These are phyloP conservation scores for Picochlorum sp. DNA, from an alignment of 139 green algal species.

Conservation along the genomic window DNA sequence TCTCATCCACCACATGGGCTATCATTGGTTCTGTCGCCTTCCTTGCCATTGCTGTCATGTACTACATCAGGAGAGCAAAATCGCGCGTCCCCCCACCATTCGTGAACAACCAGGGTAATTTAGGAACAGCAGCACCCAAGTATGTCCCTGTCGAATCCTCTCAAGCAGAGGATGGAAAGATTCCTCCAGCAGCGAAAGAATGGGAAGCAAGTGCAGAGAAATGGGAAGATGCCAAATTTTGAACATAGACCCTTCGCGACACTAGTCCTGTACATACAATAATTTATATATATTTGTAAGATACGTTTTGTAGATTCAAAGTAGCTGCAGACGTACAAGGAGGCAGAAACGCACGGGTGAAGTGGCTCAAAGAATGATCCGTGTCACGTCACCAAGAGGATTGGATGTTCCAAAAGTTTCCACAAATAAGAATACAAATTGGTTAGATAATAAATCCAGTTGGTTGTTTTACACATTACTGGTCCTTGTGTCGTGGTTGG, in stretches of 20 bases:
- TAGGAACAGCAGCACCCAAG: not conserved
- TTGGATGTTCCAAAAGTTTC: not conserved
- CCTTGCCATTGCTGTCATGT: too few species aligned
- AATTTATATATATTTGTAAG: too few species aligned
- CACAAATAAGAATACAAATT: constrained; percentile 33
- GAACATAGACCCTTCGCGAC: too few species aligned
- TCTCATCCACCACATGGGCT: too few species aligned
- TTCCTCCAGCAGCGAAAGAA: not conserved
- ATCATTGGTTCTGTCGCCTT: too few species aligned
- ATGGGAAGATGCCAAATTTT: constrained; percentile 1
- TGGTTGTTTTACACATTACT: constrained; percentile 74
- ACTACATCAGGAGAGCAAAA: too few species aligned
- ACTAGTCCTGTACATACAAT: too few species aligned
- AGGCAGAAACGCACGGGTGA: not conserved
- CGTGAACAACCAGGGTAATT: not conserved
- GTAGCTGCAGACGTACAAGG: not conserved
- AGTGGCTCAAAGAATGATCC: not conserved
- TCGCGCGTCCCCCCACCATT: not conserved
- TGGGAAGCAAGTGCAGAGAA: not conserved
- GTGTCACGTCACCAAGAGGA: constrained; percentile 1
- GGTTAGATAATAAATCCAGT: constrained; percentile 28
- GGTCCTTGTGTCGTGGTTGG: constrained; percentile 60
- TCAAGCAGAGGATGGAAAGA: not conserved
- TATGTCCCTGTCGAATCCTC: not conserved
- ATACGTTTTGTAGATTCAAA: too few species aligned